These are phyloP conservation scores for Pichia sp. DNA, from an alignment of 1,139 yeast species.

Conservation along the genomic window DNA sequence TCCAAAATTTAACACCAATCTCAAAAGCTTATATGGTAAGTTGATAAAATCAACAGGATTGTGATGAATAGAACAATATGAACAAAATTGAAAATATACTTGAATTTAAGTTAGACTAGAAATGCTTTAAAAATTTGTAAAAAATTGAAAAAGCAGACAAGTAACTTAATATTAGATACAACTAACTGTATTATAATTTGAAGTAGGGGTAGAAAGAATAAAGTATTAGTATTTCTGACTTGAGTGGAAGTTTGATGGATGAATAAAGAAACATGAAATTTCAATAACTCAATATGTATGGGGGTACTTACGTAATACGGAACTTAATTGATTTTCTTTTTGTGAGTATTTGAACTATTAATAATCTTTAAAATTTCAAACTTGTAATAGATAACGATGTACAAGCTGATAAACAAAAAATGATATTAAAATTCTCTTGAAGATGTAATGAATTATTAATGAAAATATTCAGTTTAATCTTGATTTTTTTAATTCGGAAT, in stretches of 20 bases:
- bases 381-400: not conserved
- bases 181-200: no score
- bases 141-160: no score
- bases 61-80: slow-evolving; percentile 4
- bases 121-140: no score
- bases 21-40: slow-evolving; percentile 23
- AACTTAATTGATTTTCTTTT: not conserved
- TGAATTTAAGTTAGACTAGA: no score
- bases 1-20: slow-evolving; percentile 34
- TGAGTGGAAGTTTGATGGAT: no score
- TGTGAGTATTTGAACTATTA: not conserved
- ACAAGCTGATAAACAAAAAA: no score
- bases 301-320: slow-evolving; percentile 6
- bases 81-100: not conserved
- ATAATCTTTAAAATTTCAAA: not conserved
- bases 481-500: no score
- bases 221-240: not conserved
- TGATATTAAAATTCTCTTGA: no score
- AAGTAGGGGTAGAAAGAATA: not conserved
- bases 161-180: not conserved
- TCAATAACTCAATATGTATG: no score
- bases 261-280: not conserved
- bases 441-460: no score
- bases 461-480: no score
- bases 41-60: slow-evolving; percentile 13